These are phyloP conservation scores for Penicillium sp. DNA, from an alignment of 2,329 filamentous ascomycete species.

Conservation along the genomic window DNA sequence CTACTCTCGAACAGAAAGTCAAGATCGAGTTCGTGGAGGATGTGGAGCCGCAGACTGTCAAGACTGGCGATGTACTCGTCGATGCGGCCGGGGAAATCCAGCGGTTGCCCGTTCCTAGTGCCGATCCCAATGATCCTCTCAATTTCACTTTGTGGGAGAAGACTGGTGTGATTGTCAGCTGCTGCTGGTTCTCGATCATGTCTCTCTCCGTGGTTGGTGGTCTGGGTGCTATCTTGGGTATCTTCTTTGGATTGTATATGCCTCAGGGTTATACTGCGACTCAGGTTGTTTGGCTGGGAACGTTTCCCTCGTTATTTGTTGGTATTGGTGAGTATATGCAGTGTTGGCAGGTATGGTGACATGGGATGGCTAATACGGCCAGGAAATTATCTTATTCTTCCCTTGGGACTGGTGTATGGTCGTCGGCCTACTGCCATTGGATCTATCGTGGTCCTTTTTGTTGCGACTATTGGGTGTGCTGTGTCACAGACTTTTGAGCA, in stretches of 20 bases:
- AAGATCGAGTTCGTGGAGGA: constrained; percentile 27
- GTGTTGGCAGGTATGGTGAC: neutral
- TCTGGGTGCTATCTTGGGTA: constrained; percentile 41
- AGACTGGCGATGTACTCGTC: constrained; percentile 21
- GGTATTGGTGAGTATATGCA: constrained; percentile 40
- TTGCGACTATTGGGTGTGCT: constrained; percentile 44
- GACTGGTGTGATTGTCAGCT: constrained; percentile 33
- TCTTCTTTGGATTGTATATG: constrained; percentile 43
- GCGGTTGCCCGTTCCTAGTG: constrained; percentile 33
- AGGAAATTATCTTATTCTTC: constrained; percentile 49
- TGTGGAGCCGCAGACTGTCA: constrained; percentile 10
- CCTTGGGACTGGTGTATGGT: constrained; percentile 47
- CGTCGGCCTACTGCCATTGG: constrained; percentile 46
- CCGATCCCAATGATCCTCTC: constrained; percentile 36
- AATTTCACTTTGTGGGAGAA: constrained; percentile 35
- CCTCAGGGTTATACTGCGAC: constrained; percentile 33
- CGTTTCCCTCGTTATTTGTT: constrained; percentile 49
- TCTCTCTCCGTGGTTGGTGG: constrained; percentile 36
- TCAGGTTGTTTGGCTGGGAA: constrained; percentile 45
- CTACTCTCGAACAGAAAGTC: constrained; percentile 18
- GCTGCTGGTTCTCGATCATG: constrained; percentile 40
- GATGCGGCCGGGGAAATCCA: constrained; percentile 30
- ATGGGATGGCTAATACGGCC: constrained; percentile 3
- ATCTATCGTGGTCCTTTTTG: constrained; percentile 41
- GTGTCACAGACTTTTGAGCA: constrained; percentile 41